phyloP scores from a whole-genome alignment of 768 basidiomycete species.

The Lentinula edodes region DNA sequence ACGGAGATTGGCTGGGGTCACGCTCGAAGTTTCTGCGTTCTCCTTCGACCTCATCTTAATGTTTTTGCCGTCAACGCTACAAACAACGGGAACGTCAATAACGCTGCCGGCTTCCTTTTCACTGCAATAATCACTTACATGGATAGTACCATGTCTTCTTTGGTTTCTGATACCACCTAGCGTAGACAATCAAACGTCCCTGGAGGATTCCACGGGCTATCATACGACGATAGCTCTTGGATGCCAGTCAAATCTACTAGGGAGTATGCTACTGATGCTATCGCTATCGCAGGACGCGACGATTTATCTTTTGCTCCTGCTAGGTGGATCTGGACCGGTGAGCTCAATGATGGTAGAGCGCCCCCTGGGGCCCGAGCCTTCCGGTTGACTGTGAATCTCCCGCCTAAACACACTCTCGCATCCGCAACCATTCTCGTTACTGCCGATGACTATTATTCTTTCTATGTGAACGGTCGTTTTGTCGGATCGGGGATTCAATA shows the following conservation, averaged over 20 bases:
- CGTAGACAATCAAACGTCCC: constrained; percentile 18
- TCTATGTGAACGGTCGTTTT: constrained; percentile 21
- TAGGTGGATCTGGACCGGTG: constrained; percentile 24
- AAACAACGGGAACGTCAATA: constrained; percentile 16
- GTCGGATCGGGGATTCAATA: constrained; percentile 12
- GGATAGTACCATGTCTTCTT: constrained; percentile 18
- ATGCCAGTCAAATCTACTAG: constrained; percentile 10
- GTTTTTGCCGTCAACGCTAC: constrained; percentile 24
- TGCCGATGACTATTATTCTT: constrained; percentile 21
- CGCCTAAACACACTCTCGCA: constrained; percentile 16
- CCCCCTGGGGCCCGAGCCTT: constrained; percentile 21
- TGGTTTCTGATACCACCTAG: constrained; percentile 21
- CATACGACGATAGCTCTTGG: constrained; percentile 19
- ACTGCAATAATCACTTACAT: constrained; percentile 19
- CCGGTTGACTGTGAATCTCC: constrained; percentile 18
- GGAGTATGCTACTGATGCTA: constrained; percentile 21
- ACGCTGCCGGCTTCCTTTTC: constrained; percentile 23
- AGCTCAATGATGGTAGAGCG: constrained; percentile 6
- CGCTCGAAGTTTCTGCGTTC: constrained; percentile 14
- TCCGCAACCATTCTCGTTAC: constrained; percentile 18
- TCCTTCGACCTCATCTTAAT: constrained; percentile 13
- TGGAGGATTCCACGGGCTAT: constrained; percentile 18
- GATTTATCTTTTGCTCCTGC: constrained; percentile 15
- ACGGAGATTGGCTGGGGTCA: constrained; percentile 13
- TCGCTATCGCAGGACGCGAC: constrained; percentile 14